These are phyloP conservation scores for Penicillium daleae DNA, from an alignment of 495 filamentous ascomycete genomes.

Conservation along the genomic window DNA sequence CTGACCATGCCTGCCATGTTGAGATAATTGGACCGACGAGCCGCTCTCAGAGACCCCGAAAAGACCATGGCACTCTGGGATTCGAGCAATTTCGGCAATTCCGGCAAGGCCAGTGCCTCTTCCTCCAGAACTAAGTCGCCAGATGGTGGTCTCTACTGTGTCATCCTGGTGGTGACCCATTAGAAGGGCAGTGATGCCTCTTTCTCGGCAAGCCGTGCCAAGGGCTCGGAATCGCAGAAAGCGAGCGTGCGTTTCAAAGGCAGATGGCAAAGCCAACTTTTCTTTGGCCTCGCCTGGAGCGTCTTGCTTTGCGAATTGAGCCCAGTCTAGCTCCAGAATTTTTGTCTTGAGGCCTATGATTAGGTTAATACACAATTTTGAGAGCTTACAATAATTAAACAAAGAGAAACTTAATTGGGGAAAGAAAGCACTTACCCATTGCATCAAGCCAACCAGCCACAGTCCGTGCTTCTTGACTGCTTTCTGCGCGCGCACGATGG, in stretches of 20 bases:
- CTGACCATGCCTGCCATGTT: constrained; percentile 6
- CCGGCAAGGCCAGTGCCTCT: constrained; percentile 68
- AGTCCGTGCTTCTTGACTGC: constrained; percentile 64
- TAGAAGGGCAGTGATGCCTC: constrained; percentile 58
- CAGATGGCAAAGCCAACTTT: constrained; percentile 51
- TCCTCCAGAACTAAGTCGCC: constrained; percentile 67
- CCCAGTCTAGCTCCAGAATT: constrained; percentile 58
- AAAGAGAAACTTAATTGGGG: no score
- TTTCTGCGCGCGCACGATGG: constrained; percentile 72
- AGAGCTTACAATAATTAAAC: no score
- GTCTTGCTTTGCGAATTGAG: constrained; percentile 16
- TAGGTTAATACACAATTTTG: constrained; percentile 9
- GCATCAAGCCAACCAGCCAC: constrained; percentile 58
- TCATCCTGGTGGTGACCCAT: constrained; percentile 87
- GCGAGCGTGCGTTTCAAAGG: constrained; percentile 81
- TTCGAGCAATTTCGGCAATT: constrained; percentile 63
- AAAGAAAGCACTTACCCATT: constrained; percentile 40
- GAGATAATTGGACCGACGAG: constrained; percentile 23
- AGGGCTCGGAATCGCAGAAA: constrained; percentile 72
- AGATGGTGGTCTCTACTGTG: constrained; percentile 83
- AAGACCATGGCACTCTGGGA: constrained; percentile 82
- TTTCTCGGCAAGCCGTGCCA: constrained; percentile 59
- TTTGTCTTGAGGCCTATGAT: constrained; percentile 52
- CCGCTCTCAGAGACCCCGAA: constrained; percentile 74
- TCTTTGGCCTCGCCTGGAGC: constrained; percentile 33